Percentiles rank a stretch among this genome's conserved stretches.
phyloP scores from a whole-genome alignment of 805 yeast genomes.

The Debaryomyces maramus region DNA sequence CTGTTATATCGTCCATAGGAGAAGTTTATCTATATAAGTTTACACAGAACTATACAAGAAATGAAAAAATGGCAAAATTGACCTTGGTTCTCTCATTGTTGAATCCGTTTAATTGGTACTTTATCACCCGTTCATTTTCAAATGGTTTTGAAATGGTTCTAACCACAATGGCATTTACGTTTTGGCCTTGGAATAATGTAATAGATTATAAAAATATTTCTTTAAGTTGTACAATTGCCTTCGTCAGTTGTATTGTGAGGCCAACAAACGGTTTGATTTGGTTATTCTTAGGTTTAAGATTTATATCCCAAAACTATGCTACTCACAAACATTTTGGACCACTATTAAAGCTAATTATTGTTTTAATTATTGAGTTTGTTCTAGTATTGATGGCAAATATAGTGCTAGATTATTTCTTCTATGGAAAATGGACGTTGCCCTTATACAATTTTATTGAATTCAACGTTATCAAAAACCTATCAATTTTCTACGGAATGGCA shows the following conservation, averaged over 20 bases:
- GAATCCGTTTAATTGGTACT: slow-evolving; percentile 81
- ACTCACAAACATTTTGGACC: not conserved
- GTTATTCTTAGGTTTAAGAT: slow-evolving; percentile 55
- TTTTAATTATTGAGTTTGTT: slow-evolving; percentile 21
- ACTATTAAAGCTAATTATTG: slow-evolving; percentile 11
- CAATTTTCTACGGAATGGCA: slow-evolving; percentile 81
- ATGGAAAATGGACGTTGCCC: slow-evolving; percentile 59
- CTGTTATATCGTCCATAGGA: slow-evolving; percentile 65
- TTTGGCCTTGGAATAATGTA: slow-evolving; percentile 62
- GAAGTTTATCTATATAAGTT: slow-evolving; percentile 62
- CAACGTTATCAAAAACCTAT: slow-evolving; percentile 70
- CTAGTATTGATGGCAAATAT: slow-evolving; percentile 38
- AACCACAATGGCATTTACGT: slow-evolving; percentile 62
- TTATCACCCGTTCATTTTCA: slow-evolving; percentile 79
- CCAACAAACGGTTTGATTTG: slow-evolving; percentile 85
- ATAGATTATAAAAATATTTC: slow-evolving; percentile 16
- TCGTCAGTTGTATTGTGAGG: slow-evolving; percentile 66
- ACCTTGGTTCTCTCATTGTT: slow-evolving; percentile 52
- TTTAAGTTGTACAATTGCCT: slow-evolving; percentile 48
- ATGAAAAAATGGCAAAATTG: slow-evolving; percentile 35
- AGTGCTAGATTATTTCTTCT: slow-evolving; percentile 59
- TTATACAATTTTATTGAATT: slow-evolving; percentile 69
- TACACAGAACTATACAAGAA: slow-evolving; percentile 35
- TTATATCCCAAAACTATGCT: slow-evolving; percentile 1
- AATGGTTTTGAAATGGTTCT: slow-evolving; percentile 77